A percentile compares a stretch with the other conserved stretches of the same genome.
These are phyloP conservation scores for Phytophthora pini DNA, from an alignment of 352 stramenopile species.

Conservation along the genomic window DNA sequence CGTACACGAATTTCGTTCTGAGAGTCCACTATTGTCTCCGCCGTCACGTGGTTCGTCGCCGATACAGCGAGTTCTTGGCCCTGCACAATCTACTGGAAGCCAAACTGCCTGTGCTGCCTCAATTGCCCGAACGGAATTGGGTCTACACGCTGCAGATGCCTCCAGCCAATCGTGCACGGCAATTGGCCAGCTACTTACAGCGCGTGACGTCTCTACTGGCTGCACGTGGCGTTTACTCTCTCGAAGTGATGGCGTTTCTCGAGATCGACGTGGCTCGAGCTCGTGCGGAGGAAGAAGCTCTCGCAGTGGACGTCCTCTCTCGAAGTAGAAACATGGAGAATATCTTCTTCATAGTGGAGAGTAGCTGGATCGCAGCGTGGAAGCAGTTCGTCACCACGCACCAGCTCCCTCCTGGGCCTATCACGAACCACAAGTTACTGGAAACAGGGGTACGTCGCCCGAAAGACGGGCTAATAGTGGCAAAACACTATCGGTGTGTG, in stretches of 20 bases:
- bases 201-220: slow-evolving; percentile 62
- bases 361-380: slow-evolving; percentile 54
- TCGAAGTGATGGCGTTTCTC: slow-evolving; percentile 77
- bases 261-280: slow-evolving; percentile 61
- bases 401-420: slow-evolving; percentile 22
- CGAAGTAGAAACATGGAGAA: slow-evolving; percentile 17
- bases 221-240: slow-evolving; percentile 58
- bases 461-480: slow-evolving; percentile 47
- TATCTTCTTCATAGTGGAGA: slow-evolving; percentile 49
- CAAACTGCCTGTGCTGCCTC: slow-evolving; percentile 60
- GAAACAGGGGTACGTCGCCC: slow-evolving; percentile 20
- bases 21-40: slow-evolving; percentile 77
- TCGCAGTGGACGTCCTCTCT: slow-evolving; percentile 50
- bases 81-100: slow-evolving; percentile 50
- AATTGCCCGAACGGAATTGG: slow-evolving; percentile 57
- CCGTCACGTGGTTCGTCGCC: slow-evolving; percentile 67
- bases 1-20: slow-evolving; percentile 82
- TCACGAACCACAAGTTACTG: slow-evolving; percentile 33
- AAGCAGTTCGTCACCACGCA: slow-evolving; percentile 44
- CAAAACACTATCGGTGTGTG: slow-evolving; percentile 63
- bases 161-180: slow-evolving; percentile 35
- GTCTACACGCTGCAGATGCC: slow-evolving; percentile 49
- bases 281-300: slow-evolving; percentile 65
- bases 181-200: slow-evolving; percentile 54
- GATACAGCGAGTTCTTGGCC: slow-evolving; percentile 69